Conservation (phyloP, 2,329 filamentous ascomycete species). For the Fusarium sarcochroum region DNA sequence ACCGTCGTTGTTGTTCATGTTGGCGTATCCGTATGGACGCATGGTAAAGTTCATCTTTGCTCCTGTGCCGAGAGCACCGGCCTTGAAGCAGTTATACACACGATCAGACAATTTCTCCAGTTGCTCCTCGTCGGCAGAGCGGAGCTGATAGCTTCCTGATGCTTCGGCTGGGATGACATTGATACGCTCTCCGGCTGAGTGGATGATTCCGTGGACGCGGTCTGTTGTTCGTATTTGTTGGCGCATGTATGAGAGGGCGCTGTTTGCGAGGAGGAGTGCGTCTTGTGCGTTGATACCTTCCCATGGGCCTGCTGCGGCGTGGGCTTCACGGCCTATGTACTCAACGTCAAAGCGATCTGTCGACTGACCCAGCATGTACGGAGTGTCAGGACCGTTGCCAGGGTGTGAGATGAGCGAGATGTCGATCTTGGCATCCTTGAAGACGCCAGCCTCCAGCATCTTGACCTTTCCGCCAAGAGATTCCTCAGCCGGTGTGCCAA, state of each 20-base stretch:
- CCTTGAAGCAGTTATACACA: slow-evolving; percentile 48
- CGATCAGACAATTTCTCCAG: slow-evolving; percentile 42
- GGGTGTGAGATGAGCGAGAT: slow-evolving; percentile 44
- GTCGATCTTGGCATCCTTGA: slow-evolving; percentile 40
- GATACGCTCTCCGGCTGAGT: slow-evolving; percentile 34
- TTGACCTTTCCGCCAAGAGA: slow-evolving; percentile 42
- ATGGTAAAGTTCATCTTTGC: slow-evolving; percentile 55
- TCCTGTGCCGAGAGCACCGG: slow-evolving; percentile 49
- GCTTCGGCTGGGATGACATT: slow-evolving; percentile 60
- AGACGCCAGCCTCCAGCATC: slow-evolving; percentile 39
- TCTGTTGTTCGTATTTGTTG: slow-evolving; percentile 40
- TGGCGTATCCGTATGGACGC: slow-evolving; percentile 50
- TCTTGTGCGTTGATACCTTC: slow-evolving; percentile 43
- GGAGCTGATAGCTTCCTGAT: slow-evolving; percentile 71
- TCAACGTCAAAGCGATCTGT: slow-evolving; percentile 39
- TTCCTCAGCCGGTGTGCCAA: slow-evolving; percentile 43
- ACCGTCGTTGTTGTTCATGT: slow-evolving; percentile 50
- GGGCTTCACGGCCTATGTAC: slow-evolving; percentile 26
- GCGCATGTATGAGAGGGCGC: slow-evolving; percentile 33
- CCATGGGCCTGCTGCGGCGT: slow-evolving; percentile 40
- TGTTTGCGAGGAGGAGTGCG: slow-evolving; percentile 41
- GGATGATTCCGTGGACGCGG: slow-evolving; percentile 40
- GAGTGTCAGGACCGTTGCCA: slow-evolving; percentile 20
- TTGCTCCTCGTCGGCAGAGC: slow-evolving; percentile 58
- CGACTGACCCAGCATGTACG: slow-evolving; percentile 37